Percentiles rank a stretch among this genome's conserved stretches.
Conservation (phyloP, 106 monocot genomes). For the Dactylorhiza incarnata region DNA sequence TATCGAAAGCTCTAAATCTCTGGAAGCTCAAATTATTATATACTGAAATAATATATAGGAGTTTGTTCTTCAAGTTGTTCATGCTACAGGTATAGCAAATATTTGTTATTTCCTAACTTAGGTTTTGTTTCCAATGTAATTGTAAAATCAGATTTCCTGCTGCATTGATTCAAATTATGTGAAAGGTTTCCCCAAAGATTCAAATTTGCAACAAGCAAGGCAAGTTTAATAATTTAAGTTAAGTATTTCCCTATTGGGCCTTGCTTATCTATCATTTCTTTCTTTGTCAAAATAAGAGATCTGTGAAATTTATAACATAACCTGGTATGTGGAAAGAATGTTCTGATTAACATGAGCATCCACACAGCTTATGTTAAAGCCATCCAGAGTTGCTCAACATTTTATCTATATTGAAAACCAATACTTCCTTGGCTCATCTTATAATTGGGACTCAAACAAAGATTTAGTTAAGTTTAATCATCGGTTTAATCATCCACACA, state of each 20-base stretch:
- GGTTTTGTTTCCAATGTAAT: neutral
- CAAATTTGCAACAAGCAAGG: conserved; percentile 70
- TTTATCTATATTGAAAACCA: conserved; percentile 98
- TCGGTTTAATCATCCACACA: neutral
- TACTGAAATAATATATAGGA: no score
- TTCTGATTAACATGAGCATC: conserved; percentile 93
- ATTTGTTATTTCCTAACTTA: conserved; percentile 1
- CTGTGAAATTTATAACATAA: conserved; percentile 38
- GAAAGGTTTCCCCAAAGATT: conserved; percentile 92
- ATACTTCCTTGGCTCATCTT: conserved; percentile 91
- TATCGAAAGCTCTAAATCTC: no score
- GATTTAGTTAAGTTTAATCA: conserved; percentile 54
- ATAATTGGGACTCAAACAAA: conserved; percentile 76
- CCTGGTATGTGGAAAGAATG: conserved; percentile 89
- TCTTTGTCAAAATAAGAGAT: neutral
- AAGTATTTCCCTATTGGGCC: neutral
- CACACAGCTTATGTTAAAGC: conserved; percentile 95
- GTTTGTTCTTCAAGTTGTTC: no score
- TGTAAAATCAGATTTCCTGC: conserved; percentile 54
- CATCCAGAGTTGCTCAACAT: conserved; percentile 85
- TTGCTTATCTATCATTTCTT: neutral
- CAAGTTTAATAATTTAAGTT: conserved; percentile 7
- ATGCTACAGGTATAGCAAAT: conserved; percentile 51
- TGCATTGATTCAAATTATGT: conserved; percentile 96
- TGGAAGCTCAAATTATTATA: no score